Conservation (phyloP, 352 stramenopile species). For the Aphanomyces stellatus region DNA sequence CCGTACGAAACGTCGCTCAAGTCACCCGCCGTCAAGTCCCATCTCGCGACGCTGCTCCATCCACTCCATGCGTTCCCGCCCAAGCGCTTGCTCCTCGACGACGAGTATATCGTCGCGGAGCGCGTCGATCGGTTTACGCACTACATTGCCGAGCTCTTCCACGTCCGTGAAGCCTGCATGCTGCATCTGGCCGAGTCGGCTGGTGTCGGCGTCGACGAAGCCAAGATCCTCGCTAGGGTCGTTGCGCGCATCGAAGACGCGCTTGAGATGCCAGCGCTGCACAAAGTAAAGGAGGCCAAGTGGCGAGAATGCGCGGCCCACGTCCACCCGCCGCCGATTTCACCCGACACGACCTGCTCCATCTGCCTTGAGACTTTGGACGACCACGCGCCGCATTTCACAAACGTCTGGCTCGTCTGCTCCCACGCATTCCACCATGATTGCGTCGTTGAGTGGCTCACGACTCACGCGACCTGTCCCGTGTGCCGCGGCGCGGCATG, state of each 20-base stretch:
- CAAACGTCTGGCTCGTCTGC: neutral
- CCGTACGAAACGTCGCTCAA: neutral
- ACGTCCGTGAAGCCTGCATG: neutral
- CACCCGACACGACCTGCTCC: neutral
- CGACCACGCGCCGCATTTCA: neutral
- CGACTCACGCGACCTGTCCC: neutral
- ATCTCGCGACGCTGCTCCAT: neutral
- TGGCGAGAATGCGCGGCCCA: neutral
- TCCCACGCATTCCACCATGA: constrained; percentile 3
- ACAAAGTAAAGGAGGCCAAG: neutral
- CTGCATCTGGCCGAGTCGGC: neutral
- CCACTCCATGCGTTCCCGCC: neutral
- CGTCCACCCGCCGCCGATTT: neutral
- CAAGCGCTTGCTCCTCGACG: neutral
- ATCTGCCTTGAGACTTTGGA: constrained; percentile 1
- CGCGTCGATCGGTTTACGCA: neutral
- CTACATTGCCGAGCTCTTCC: neutral
- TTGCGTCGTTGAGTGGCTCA: constrained; percentile 8
- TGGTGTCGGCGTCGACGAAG: too few relatives aligned
- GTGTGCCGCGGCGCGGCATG: neutral
- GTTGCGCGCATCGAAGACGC: neutral
- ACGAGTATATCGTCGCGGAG: neutral
- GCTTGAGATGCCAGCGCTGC: neutral
- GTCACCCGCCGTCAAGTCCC: neutral
- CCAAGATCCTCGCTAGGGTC: neutral